Evolutionary conservation across 108 stramenopile genomes (phyloP).

Genomic region (Nitzschia inconspicua): DNA sequence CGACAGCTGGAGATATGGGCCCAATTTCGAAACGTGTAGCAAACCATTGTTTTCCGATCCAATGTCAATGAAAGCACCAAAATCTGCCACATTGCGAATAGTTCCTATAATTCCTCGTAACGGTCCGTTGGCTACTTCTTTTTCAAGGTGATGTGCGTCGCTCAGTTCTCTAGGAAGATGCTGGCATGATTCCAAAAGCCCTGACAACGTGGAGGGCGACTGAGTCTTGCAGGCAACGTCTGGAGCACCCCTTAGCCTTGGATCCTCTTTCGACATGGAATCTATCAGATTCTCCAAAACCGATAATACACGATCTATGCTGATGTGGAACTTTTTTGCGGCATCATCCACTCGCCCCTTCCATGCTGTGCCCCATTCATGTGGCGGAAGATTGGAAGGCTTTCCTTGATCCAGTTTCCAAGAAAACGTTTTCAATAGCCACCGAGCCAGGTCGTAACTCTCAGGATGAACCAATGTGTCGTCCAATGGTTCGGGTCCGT

Average conservation of each 20-base stretch:
- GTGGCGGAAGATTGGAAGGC: conserved; percentile 14
- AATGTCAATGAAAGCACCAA: conserved; percentile 65
- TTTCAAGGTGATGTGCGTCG: not conserved
- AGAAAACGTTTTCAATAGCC: conserved; percentile 35
- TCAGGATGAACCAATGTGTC: conserved; percentile 62
- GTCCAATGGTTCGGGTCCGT: conserved; percentile 52
- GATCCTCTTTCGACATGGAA: conserved; percentile 54
- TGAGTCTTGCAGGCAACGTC: not conserved
- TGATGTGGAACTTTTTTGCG: conserved; percentile 25
- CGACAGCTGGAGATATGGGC: conserved; percentile 19
- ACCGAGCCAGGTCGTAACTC: conserved; percentile 55
- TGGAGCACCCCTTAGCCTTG: conserved; percentile 18
- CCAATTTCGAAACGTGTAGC: conserved; percentile 50
- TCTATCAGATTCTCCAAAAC: conserved; percentile 45
- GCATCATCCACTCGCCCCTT: conserved; percentile 28
- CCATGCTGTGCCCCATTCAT: conserved; percentile 27
- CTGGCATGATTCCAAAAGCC: conserved; percentile 6
- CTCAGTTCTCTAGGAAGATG: conserved; percentile 6
- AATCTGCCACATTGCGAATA: conserved; percentile 61
- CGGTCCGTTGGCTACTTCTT: conserved; percentile 9
- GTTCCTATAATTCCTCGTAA: conserved; percentile 44
- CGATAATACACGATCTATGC: conserved; percentile 32
- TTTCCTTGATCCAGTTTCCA: conserved; percentile 32
- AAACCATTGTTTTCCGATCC: conserved; percentile 51
- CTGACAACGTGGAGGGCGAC: not conserved